phyloP scores from a whole-genome alignment of 352 stramenopile genomes.

The Phytopythium mirpurense region DNA sequence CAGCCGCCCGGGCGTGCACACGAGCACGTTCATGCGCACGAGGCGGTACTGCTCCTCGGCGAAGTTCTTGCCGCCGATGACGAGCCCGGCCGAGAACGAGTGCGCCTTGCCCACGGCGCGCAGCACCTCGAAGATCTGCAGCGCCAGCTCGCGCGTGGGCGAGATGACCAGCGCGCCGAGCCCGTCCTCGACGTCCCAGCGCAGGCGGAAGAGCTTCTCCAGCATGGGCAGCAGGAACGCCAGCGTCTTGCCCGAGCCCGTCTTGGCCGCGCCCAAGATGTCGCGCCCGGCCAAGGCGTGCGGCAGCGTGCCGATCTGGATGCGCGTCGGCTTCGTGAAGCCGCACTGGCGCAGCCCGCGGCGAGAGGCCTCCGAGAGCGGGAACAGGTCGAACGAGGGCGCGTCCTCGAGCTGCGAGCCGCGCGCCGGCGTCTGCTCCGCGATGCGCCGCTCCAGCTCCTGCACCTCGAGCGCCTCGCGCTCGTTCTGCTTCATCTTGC shows the following conservation, averaged over 20 bases:
- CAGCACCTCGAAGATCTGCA: conserved; percentile 99
- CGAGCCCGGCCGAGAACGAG: conserved; percentile 93
- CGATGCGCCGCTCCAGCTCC: conserved; percentile 51
- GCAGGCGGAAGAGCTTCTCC: conserved; percentile 86
- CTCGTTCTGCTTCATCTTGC: conserved; percentile 71
- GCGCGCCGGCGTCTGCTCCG: conserved; percentile 65
- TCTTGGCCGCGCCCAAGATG: conserved; percentile 91
- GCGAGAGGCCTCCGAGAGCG: conserved; percentile 76
- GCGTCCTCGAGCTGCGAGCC: conserved; percentile 73
- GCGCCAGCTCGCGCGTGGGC: conserved; percentile 96
- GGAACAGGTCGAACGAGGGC: conserved; percentile 79
- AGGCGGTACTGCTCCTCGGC: conserved; percentile 94
- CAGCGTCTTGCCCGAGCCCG: conserved; percentile 92
- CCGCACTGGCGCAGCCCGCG: conserved; percentile 65
- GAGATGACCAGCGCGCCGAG: conserved; percentile 96
- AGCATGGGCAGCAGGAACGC: conserved; percentile 89
- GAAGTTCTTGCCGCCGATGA: conserved; percentile 97
- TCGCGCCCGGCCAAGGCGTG: conserved; percentile 87
- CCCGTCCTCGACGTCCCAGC: conserved; percentile 90
- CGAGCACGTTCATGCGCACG: conserved; percentile 95
- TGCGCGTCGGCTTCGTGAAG: conserved; percentile 85
- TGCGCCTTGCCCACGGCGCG: conserved; percentile 94
- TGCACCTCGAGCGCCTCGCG: conserved; percentile 69
- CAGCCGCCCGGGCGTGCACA: conserved; percentile 95
- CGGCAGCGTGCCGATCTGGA: conserved; percentile 85